Evolutionary conservation across 768 basidiomycete species (phyloP).

Genomic region (Suillus cothurnatus): DNA sequence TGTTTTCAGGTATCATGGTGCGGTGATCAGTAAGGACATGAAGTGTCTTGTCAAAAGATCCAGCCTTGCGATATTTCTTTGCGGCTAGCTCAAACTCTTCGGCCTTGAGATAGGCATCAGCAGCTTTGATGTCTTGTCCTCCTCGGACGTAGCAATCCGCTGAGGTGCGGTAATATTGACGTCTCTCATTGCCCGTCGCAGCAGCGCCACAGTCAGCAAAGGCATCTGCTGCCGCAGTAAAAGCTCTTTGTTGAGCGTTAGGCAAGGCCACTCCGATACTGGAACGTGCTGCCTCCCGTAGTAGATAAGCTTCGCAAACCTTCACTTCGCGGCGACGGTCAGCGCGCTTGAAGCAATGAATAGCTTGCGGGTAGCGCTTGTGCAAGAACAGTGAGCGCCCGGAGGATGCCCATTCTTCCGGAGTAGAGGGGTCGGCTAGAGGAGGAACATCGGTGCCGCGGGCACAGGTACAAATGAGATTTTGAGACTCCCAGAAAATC

Average conservation of each 20-base stretch:
- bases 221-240: constrained; percentile 47
- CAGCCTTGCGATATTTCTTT: constrained; percentile 47
- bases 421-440: constrained; percentile 55
- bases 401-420: constrained; percentile 44
- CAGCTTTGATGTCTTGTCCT: constrained; percentile 45
- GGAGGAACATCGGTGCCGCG: constrained; percentile 51
- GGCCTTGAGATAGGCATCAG: constrained; percentile 43
- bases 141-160: constrained; percentile 49
- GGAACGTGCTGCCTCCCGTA: constrained; percentile 51
- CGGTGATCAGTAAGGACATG: constrained; percentile 42
- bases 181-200: constrained; percentile 31
- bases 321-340: constrained; percentile 42
- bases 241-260: constrained; percentile 39
- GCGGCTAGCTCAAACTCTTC: constrained; percentile 47
- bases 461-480: constrained; percentile 49
- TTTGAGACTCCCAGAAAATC: constrained; percentile 52
- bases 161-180: constrained; percentile 44
- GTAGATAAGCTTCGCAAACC: constrained; percentile 54
- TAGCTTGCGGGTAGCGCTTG: constrained; percentile 46
- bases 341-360: constrained; percentile 55
- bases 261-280: constrained; percentile 27
- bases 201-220: constrained; percentile 46
- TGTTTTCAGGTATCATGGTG: constrained; percentile 30
- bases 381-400: constrained; percentile 42
- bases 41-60: constrained; percentile 55